Base-by-base conservation (phyloP, 228 moss, liverwort and hornwort genomes). In the Sphagnum magellanicum region DNA sequence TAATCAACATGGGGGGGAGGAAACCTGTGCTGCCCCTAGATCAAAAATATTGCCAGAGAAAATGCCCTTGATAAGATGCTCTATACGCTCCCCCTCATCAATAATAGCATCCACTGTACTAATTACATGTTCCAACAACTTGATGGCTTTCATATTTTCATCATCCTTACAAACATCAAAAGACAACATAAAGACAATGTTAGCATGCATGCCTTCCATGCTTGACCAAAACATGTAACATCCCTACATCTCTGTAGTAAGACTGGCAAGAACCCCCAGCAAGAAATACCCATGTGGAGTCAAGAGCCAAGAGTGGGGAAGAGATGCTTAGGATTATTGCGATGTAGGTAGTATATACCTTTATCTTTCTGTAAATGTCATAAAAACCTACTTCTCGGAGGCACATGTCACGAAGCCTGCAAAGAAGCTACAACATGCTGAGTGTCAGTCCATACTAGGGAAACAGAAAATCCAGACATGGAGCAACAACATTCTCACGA, bases 1-100 rank as follows among this genome's bases (percentile, higher is more conserved):
- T 32, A 32, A 32, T 32, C 32, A 2, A 3, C 32, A 32, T 32
- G 32, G 32, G 32, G 32, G 55, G 49, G n/a, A 14, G 49, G 4
- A 71, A 78, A 93, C 93, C 92, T 87, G 86, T 60, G 74, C 73
- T 51, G 91, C 91, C 61, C 97, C 97, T 50, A 98, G 93, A 82
- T 98, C 93, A 72, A 87, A 98, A 55, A 91, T 88, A 61, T 98
- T 98, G 68, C 97, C 97, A 60, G 93, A 84, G 63, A 98, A 84
- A 10, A 98, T 82, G 60, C 97, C 97, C 75, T 83, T 91, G 4
- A 98, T 72, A 15, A 98, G 85, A 74, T 86, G 90, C 16, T 98
- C 93, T 63, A 93, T 73, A 65, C 93, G 91, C 65, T 88, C 71
- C 63, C 81, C 87, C 64, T 60, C 61, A 68, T 93, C 91, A 61